Evolutionary conservation across 2,329 filamentous ascomycete species (phyloP).

Genomic region (Monosporascus sp.): DNA sequence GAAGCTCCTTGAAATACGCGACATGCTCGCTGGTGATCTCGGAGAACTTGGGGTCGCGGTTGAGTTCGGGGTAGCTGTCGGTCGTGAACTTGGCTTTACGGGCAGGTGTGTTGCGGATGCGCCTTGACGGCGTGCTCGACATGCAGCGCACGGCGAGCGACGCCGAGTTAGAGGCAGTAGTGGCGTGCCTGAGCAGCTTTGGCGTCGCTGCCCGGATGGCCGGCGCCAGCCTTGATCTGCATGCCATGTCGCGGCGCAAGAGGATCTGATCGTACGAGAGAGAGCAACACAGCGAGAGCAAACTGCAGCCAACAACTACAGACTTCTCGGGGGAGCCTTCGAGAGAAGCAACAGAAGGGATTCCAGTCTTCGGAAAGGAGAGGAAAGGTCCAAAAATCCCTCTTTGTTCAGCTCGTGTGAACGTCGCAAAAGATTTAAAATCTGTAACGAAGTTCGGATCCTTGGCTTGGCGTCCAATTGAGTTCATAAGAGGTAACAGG

Average conservation of each 20-base stretch:
- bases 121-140: constrained; percentile 21
- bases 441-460: no score
- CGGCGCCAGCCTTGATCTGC: constrained; percentile 22
- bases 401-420: no score
- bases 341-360: no score
- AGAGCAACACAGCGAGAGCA: no score
- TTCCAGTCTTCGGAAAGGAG: no score
- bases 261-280: no score
- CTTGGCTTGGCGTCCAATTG: no score
- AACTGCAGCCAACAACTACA: no score
- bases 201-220: constrained; percentile 20
- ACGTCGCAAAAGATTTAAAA: no score
- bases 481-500: no score
- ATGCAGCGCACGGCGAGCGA: constrained; percentile 14
- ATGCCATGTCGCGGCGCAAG: background rate
- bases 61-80: constrained; percentile 78
- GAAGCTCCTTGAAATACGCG: constrained; percentile 71
- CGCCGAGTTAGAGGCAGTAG: background rate
- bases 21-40: constrained; percentile 75
- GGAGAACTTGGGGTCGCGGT: constrained; percentile 72
- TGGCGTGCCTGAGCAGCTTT: constrained; percentile 12
- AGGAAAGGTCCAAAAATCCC: no score
- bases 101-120: constrained; percentile 19
- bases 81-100: constrained; percentile 69
- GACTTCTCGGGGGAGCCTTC: no score